phyloP scores from a whole-genome alignment of 228 moss, liverwort and hornwort species.

The Sphagnum magellanicum region DNA sequence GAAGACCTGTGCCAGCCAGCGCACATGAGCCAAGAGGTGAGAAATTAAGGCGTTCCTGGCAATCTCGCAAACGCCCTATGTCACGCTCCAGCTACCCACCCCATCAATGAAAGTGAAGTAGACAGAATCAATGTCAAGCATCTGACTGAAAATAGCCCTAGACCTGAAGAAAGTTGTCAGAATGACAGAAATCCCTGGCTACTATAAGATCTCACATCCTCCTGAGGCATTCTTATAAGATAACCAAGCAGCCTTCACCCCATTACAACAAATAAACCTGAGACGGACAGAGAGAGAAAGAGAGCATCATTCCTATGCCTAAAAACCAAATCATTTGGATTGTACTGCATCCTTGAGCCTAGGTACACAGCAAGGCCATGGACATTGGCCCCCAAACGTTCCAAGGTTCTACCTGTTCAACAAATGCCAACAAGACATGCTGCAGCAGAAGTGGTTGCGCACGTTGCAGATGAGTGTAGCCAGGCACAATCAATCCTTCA shows the following conservation, averaged over 20 bases:
- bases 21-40: conserved; percentile 95
- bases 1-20: conserved; percentile 97
- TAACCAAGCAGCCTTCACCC: too few species aligned
- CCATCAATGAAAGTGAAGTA: background rate
- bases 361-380: too few species aligned
- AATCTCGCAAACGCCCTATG: conserved; percentile 70
- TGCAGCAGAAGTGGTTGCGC: conserved; percentile 94
- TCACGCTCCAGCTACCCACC: conserved; percentile 84
- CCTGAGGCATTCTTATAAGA: too few species aligned
- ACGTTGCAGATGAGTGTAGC: conserved; percentile 96
- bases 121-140: background rate
- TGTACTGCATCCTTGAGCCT: too few species aligned
- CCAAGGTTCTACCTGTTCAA: conserved; percentile 68
- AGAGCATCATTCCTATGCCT: too few species aligned
- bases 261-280: too few species aligned
- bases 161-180: background rate
- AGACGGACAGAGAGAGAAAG: too few species aligned
- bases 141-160: background rate
- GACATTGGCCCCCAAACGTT: too few species aligned
- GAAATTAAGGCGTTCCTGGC: conserved; percentile 72
- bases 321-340: too few species aligned
- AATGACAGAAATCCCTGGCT: background rate
- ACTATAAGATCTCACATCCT: too few species aligned
- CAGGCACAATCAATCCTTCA: conserved; percentile 83
- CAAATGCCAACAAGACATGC: conserved; percentile 91